Conservation (phyloP, 768 basidiomycete genomes). For the Lyophyllum semitale region DNA sequence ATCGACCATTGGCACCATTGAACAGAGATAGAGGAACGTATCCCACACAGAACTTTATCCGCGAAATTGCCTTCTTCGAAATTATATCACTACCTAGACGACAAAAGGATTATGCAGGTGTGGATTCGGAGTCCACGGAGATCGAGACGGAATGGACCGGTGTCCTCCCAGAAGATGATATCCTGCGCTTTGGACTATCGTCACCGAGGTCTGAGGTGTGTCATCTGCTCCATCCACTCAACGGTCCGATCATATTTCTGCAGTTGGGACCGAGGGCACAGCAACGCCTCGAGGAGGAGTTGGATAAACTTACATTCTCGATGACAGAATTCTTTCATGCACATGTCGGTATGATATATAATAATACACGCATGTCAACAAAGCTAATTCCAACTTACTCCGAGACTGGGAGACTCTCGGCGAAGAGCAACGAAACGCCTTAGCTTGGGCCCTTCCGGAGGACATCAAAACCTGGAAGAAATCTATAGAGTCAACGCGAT, state of each 20-base stretch:
- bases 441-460: conserved; percentile 8
- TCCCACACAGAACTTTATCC: conserved; percentile 1
- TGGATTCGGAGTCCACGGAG: not conserved
- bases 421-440: conserved; percentile 5
- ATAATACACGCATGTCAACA: not conserved
- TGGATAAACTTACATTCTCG: conserved; percentile 19
- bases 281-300: conserved; percentile 19
- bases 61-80: conserved; percentile 7
- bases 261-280: conserved; percentile 11
- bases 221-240: not conserved
- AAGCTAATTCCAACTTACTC: not conserved
- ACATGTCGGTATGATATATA: conserved; percentile 14
- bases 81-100: not conserved
- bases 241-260: not conserved
- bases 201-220: conserved; percentile 10
- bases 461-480: conserved; percentile 3
- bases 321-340: conserved; percentile 23
- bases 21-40: not conserved
- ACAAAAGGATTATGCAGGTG: not conserved
- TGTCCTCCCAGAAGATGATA: conserved; percentile 8
- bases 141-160: not conserved
- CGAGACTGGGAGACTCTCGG: conserved; percentile 10
- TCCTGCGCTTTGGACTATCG: conserved; percentile 13
- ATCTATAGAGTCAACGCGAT: conserved; percentile 3
- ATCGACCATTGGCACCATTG: not conserved